These are phyloP conservation scores for Detonula confervacea DNA, from an alignment of 352 stramenopile genomes.

Conservation along the genomic window DNA sequence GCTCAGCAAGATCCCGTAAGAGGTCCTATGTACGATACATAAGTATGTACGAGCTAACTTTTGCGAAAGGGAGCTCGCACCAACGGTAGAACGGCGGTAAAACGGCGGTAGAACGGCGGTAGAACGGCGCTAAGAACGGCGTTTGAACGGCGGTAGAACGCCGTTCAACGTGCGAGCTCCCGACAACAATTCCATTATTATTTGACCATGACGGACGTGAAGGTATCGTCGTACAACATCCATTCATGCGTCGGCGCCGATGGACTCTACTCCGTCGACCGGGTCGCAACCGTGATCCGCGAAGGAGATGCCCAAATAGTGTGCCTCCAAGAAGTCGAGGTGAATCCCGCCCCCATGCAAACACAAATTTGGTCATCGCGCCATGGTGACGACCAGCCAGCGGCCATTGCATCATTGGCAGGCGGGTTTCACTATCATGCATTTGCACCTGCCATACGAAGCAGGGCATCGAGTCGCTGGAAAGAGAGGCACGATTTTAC, in stretches of 20 bases:
- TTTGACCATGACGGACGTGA: constrained; percentile 6
- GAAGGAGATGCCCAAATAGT: background rate
- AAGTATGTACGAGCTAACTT: too few relatives aligned
- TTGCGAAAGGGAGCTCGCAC: too few relatives aligned
- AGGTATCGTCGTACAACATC: constrained; percentile 17
- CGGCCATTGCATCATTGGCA: background rate
- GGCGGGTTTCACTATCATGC: constrained; percentile 9
- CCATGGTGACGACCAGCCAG: constrained; percentile 21
- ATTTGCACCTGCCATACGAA: constrained; percentile 23
- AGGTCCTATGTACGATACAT: too few relatives aligned
- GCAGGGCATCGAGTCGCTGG: constrained; percentile 10
- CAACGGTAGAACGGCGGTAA: too few relatives aligned
- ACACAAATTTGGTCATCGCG: constrained; percentile 15
- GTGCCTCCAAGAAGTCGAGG: constrained; percentile 20
- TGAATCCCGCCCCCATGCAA: background rate
- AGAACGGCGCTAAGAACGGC: too few relatives aligned
- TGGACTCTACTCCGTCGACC: constrained; percentile 4
- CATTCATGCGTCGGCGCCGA: constrained; percentile 24
- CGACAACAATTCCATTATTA: too few relatives aligned
- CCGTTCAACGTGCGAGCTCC: too few relatives aligned
- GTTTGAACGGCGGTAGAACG: too few relatives aligned
- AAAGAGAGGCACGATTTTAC: constrained; percentile 14
- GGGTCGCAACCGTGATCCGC: background rate
- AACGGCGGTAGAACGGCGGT: too few relatives aligned
- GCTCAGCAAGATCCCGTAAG: too few relatives aligned